phyloP scores from a whole-genome alignment of 139 green algal genomes.

The Chara braunii region DNA sequence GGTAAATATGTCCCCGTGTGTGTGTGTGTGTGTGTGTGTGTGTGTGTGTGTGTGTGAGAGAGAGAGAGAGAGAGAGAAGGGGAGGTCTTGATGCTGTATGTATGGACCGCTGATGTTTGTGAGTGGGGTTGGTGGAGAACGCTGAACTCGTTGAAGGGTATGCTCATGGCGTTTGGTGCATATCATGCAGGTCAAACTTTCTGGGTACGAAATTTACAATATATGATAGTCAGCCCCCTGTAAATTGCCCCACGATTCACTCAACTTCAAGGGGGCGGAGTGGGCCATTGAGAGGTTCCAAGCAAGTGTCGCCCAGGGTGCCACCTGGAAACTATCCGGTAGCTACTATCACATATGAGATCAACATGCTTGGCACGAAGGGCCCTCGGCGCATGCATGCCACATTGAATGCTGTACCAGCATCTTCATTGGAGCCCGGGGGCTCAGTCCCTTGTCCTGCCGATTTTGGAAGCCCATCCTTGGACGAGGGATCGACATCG shows the following conservation, averaged over 20 bases:
- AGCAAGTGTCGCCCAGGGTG: conserved; percentile 8
- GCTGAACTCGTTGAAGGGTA: too few species aligned
- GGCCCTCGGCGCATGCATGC: conserved; percentile 83
- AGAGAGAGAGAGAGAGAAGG: too few species aligned
- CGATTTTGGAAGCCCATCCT: too few species aligned
- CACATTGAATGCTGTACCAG: conserved; percentile 17
- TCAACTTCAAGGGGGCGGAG: too few species aligned
- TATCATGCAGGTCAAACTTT: conserved; percentile 72
- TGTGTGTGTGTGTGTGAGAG: too few species aligned
- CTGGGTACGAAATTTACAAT: conserved; percentile 84
- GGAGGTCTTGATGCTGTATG: too few species aligned
- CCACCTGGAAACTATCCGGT: conserved; percentile 39
- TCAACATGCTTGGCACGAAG: conserved; percentile 83
- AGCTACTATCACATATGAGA: conserved; percentile 69
- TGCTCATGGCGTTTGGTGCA: too few species aligned
- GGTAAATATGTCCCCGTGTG: too few species aligned
- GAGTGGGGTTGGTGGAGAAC: too few species aligned
- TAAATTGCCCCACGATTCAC: not conserved
- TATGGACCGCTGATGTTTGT: too few species aligned
- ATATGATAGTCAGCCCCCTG: conserved; percentile 56
- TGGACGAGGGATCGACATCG: too few species aligned
- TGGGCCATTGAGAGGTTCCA: not conserved
- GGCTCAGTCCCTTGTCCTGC: not conserved
- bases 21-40: too few species aligned
- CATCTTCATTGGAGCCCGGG: conserved; percentile 13